Evolutionary conservation across 192 early-diverging fungal species (phyloP).

Genomic region (Coemansia sp.): DNA sequence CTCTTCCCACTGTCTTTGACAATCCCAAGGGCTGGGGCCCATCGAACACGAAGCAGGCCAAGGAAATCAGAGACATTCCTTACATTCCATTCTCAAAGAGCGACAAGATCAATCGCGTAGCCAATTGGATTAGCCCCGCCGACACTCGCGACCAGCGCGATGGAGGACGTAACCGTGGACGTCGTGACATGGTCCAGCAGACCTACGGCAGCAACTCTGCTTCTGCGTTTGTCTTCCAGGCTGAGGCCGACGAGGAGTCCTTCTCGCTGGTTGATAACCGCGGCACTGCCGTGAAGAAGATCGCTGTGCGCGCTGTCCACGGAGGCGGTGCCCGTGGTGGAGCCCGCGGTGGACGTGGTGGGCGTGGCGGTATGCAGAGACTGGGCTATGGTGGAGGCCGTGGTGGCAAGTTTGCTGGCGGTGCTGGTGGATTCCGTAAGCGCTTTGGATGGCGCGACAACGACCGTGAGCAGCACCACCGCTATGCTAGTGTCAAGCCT

Average conservation of each 20-base stretch:
- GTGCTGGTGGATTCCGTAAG: conserved; percentile 47
- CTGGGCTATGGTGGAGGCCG: conserved; percentile 56
- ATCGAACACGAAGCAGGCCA: conserved; percentile 61
- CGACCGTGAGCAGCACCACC: conserved; percentile 70
- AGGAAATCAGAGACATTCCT: conserved; percentile 79
- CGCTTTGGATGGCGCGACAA: conserved; percentile 48
- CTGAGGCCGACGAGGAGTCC: conserved; percentile 89
- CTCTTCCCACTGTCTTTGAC: conserved; percentile 78
- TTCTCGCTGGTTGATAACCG: conserved; percentile 82
- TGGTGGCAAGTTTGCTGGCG: conserved; percentile 46
- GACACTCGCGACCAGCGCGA: conserved; percentile 60
- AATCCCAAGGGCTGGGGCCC: conserved; percentile 92
- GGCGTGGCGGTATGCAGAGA: conserved; percentile 30
- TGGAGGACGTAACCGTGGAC: conserved; percentile 54
- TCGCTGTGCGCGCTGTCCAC: conserved; percentile 25
- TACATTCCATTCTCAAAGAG: conserved; percentile 95
- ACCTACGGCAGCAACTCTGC: conserved; percentile 85
- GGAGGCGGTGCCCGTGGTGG: conserved; percentile 34
- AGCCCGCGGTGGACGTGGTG: conserved; percentile 46
- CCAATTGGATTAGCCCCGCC: conserved; percentile 86
- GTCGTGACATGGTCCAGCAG: conserved; percentile 61
- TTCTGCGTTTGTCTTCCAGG: conserved; percentile 85
- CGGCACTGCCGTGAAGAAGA: conserved; percentile 33
- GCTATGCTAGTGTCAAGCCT: conserved; percentile 86
- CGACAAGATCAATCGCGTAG: conserved; percentile 93